These are phyloP conservation scores for Taphrina confusa DNA, from an alignment of 1,139 yeast species.

Conservation along the genomic window DNA sequence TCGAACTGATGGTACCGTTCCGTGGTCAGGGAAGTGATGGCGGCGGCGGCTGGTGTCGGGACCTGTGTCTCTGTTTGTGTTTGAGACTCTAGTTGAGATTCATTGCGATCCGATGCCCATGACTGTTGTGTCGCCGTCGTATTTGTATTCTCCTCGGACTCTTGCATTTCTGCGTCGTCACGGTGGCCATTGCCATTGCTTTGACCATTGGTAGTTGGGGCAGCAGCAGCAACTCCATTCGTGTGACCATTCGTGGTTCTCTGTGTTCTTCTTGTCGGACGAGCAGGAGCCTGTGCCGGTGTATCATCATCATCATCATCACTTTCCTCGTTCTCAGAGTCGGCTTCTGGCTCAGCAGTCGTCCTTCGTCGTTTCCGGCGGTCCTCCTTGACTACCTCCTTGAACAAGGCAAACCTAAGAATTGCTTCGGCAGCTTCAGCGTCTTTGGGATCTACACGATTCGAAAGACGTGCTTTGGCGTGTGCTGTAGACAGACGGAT, in stretches of 20 bases:
- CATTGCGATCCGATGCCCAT: slow-evolving; percentile 34
- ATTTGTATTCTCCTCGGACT: slow-evolving; percentile 41
- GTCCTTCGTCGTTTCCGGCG: slow-evolving; percentile 44
- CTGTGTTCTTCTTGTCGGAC: slow-evolving; percentile 7
- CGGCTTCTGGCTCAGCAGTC: slow-evolving; percentile 41
- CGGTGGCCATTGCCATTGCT: slow-evolving; percentile 36
- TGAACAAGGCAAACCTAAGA: slow-evolving; percentile 80
- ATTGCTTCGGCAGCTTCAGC: slow-evolving; percentile 85
- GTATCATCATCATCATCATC: slow-evolving; percentile 45
- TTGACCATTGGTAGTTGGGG: slow-evolving; percentile 16
- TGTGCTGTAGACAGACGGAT: slow-evolving; percentile 96
- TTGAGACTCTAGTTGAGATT: slow-evolving; percentile 22
- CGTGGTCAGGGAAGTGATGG: slow-evolving; percentile 38
- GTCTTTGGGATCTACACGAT: slow-evolving; percentile 71
- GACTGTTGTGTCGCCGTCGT: slow-evolving; percentile 35
- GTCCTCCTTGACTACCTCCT: slow-evolving; percentile 57
- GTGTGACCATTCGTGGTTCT: slow-evolving; percentile 5
- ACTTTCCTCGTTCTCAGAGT: slow-evolving; percentile 43
- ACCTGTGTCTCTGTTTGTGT: slow-evolving; percentile 25
- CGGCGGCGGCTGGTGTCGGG: slow-evolving; percentile 37
- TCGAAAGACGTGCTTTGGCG: slow-evolving; percentile 86
- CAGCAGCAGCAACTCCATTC: slow-evolving; percentile 39
- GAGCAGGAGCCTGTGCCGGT: slow-evolving; percentile 45
- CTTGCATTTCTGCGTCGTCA: slow-evolving; percentile 39
- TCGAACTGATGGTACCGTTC: slow-evolving; percentile 43